These are phyloP conservation scores for Pterula multifida DNA, from an alignment of 1,284 basidiomycete genomes.

Conservation along the genomic window DNA sequence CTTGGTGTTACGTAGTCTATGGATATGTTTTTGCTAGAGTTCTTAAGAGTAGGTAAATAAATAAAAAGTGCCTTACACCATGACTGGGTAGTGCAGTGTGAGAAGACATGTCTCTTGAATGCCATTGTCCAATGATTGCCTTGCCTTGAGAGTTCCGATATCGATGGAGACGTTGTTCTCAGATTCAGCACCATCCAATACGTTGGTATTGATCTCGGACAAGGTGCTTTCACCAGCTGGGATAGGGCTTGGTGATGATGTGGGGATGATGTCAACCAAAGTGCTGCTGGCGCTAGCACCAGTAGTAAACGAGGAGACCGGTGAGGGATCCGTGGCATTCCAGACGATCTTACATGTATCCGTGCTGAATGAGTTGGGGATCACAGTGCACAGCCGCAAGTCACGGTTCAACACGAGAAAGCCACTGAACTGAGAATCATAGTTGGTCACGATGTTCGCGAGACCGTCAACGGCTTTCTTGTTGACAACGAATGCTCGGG, in stretches of 20 bases:
- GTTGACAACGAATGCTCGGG: slow-evolving; percentile 54
- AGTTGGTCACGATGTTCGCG: slow-evolving; percentile 35
- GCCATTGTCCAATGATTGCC: background rate
- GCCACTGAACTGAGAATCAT: slow-evolving; percentile 31
- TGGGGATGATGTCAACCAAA: background rate
- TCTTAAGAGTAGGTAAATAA: background rate
- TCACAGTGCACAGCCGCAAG: slow-evolving; percentile 46
- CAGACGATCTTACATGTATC: slow-evolving; percentile 44
- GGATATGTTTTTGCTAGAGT: slow-evolving; percentile 5
- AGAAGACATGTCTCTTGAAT: slow-evolving; percentile 37
- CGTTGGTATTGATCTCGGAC: too few species aligned
- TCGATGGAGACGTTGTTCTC: slow-evolving; percentile 9
- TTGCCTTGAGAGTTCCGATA: background rate
- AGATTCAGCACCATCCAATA: slow-evolving; percentile 2
- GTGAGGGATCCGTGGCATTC: slow-evolving; percentile 18
- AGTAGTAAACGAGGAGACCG: background rate
- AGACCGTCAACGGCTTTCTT: slow-evolving; percentile 38
- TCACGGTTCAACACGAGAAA: slow-evolving; percentile 23
- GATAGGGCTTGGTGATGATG: too few species aligned
- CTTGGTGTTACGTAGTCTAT: slow-evolving; percentile 56
- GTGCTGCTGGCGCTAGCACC: background rate
- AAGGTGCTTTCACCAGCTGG: too few species aligned
- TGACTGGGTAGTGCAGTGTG: slow-evolving; percentile 55
- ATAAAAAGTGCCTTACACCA: slow-evolving; percentile 35
- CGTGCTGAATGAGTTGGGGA: slow-evolving; percentile 36